Evolutionary conservation across 345 rosid genomes (phyloP), one percentile per base, ranked within the genome.

Genomic region (Gossypium herbaceum): DNA sequence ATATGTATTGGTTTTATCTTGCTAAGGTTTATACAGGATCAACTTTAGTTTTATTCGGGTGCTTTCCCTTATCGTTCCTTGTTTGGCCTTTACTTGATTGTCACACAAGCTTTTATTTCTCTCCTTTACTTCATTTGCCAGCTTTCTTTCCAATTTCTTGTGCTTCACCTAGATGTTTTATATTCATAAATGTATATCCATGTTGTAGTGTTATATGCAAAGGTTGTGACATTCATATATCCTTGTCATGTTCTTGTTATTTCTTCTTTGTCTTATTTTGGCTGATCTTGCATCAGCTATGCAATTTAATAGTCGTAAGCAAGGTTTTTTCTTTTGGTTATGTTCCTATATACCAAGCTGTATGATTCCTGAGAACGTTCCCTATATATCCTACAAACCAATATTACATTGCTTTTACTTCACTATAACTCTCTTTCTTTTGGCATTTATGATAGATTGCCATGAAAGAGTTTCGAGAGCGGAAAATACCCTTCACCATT

Each of bases 401-500:
- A 73, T 45, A 15, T 19, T 50, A 44, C 54, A 8, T 52, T 52
- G 55, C 52, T 22, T 51, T 19, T 74, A 11, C 65, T n/a, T 62
- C 9, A 12, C 47, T 17, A 27, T 11, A 51, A 63, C 39, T 51
- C 15, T 63, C 17, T 52, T 29, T 29, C 5, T 22, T 39, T 65
- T 19, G n/a, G 17, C n/a, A 2, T 68, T 27, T 78, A 73, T 51
- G 17, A 76, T 75, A 91, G 97, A 95, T 93, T 80, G 97, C 97
- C 2, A 88, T 91, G 97, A 95, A 95, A 85, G 93, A 91, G 82
- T 94, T 92, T 54, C 85, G 91, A 22, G 92, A 92, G 77, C 83
- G 92, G 63, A 91, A 92, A 79, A 91, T 94, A 60, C 93, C 97
- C 20, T 95, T 95, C 82, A 95, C 96, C 48, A 90, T 93, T 29